Evolutionary conservation across 345 rosid genomes (phyloP), one percentile per base, ranked within the genome.

Genomic region (Dipteronia dyeriana): DNA sequence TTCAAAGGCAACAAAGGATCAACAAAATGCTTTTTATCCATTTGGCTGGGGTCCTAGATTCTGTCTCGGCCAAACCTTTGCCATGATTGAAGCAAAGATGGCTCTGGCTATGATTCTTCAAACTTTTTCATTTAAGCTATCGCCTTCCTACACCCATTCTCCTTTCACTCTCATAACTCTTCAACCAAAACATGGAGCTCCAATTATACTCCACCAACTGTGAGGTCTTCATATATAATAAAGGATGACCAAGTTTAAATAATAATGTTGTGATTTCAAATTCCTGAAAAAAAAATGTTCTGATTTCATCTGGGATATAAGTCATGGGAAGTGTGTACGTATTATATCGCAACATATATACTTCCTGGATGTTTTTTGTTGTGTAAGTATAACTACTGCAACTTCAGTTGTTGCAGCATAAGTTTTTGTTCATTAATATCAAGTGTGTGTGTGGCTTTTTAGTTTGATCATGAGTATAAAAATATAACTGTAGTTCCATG

Each of bases 41-140:
- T 82, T 85, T 11, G 84, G 81, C 9, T 34, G 78, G 19, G 88
- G 86, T 1, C 82, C 83, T 2, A 72, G 82, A 38, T 9, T 19
- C 23, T 82, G 84, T 65, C n/a, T 80, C 1, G 88, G 79, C 20
- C 78, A 78, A 64, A 82, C 69, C 26, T 78, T 85, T n/a, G 79
- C 86, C 1, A 73, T 78, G 80, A 34, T 80, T 2, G 85, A 85
- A 62, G 64, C 82, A 19, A 85, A 85, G 60, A 31, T 61, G 14
- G 82, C 77, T 8, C 45, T 85, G 9, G 71, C 62, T 0, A 57
- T 77, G 79, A 8, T 85, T 62, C 76, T 85, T 49, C 85, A 72
- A 26, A 22, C 70, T 17, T 82, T 85, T n/a, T 77, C 76, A 0
- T 68, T 82, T 31, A 23, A 70, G 16, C 75, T 77, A 9, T 74